A percentile compares a stretch with the other conserved stretches of the same genome.
Conservation (phyloP, 148 eudicot species). For the Euryodendron excelsum region DNA sequence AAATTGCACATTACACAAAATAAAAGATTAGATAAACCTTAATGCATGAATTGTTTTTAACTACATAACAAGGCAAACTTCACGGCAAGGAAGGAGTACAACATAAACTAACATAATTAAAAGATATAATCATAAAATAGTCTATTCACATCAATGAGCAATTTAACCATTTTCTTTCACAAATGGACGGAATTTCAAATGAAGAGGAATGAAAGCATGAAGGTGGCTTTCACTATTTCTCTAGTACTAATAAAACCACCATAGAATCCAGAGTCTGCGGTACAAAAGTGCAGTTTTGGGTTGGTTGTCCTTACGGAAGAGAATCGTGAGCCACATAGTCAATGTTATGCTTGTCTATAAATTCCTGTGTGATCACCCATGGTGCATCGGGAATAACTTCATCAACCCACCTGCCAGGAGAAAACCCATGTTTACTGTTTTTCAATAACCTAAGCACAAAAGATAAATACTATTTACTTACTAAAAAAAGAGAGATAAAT, state of each 20-base stretch:
- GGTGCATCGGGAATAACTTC: conserved; percentile 86
- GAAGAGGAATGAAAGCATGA: background rate
- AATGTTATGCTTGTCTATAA: conserved; percentile 62
- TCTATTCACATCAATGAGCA: background rate
- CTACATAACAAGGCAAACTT: background rate
- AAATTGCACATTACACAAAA: background rate
- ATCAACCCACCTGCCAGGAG: conserved; percentile 65
- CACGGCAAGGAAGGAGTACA: background rate
- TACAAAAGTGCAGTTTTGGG: background rate
- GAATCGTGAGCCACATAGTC: conserved; percentile 81
- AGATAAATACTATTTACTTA: background rate
- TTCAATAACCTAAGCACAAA: background rate
- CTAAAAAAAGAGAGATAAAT: too few relatives aligned
- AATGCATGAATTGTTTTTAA: background rate
- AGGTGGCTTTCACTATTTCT: background rate
- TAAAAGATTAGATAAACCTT: background rate
- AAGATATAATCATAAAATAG: background rate
- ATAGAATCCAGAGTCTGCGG: background rate
- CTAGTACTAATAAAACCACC: background rate
- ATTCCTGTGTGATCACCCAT: conserved; percentile 62
- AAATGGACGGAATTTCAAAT: background rate
- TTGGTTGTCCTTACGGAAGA: conserved; percentile 60
- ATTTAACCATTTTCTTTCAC: background rate
- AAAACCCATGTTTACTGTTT: background rate
- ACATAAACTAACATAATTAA: background rate